Percentiles rank a stretch among this genome's conserved stretches.
Evolutionary conservation across 163 green algal species (phyloP).

Genomic region (Scenedesmus sp.): DNA sequence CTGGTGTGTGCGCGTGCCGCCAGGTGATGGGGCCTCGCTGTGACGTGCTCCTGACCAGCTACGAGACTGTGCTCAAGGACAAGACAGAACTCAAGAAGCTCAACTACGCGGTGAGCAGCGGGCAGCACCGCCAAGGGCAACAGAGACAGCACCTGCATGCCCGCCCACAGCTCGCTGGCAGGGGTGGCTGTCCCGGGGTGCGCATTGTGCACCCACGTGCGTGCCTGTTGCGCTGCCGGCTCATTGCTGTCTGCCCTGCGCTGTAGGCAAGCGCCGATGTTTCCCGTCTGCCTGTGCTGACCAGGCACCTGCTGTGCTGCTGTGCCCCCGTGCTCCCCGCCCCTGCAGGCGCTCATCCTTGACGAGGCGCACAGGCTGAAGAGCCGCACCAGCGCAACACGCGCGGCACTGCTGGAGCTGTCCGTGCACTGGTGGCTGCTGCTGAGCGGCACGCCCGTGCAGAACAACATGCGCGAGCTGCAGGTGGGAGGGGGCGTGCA

Average conservation of each 20-base stretch:
- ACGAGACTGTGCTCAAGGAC: constrained; percentile 84
- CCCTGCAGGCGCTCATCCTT: constrained; percentile 90
- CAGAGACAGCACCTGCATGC: neutral
- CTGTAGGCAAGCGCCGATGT: no score
- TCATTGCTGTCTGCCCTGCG: no score
- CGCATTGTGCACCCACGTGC: no score
- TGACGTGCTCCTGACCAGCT: constrained; percentile 83
- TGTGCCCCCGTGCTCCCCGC: no score
- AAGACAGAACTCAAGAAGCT: constrained; percentile 57
- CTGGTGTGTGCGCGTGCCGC: neutral
- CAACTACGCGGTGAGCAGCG: constrained; percentile 31
- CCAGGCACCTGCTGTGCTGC: no score
- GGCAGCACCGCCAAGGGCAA: neutral
- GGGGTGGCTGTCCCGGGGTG: no score
- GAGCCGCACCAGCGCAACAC: constrained; percentile 88
- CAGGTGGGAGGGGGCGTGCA: constrained; percentile 18
- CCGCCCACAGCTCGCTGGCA: no score
- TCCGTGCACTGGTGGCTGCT: constrained; percentile 87
- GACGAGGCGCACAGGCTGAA: constrained; percentile 94
- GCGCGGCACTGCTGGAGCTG: constrained; percentile 70
- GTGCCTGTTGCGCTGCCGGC: no score
- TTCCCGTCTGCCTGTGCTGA: no score
- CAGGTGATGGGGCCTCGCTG: constrained; percentile 70
- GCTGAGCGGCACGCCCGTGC: constrained; percentile 95
- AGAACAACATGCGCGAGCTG: constrained; percentile 93